A percentile compares a stretch with the other conserved stretches of the same genome.
These are phyloP conservation scores for Xylariales sp. DNA, from an alignment of 2,329 filamentous ascomycete species.

Conservation along the genomic window DNA sequence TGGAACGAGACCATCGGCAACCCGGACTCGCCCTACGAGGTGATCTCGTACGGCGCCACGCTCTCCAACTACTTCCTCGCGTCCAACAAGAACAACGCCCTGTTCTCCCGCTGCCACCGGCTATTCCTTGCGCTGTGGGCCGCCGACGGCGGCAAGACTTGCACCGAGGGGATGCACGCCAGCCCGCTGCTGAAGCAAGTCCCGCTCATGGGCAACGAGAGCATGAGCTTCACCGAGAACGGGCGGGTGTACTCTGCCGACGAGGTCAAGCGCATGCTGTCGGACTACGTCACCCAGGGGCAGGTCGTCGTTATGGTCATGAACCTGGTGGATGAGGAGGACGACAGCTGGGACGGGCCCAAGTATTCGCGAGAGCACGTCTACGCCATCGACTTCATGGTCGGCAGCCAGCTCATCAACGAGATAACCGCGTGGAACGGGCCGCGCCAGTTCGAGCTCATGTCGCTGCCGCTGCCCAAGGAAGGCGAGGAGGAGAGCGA, in stretches of 20 bases:
- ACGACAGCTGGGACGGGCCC: conserved; percentile 51
- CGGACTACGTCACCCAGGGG: conserved; percentile 55
- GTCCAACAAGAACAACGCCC: conserved; percentile 30
- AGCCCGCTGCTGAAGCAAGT: conserved; percentile 42
- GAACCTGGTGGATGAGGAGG: conserved; percentile 44
- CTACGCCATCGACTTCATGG: conserved; percentile 46
- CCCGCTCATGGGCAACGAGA: conserved; percentile 31
- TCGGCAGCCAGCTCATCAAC: conserved; percentile 48
- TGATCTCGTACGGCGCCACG: conserved; percentile 39
- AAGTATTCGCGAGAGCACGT: conserved; percentile 43
- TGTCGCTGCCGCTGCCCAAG: conserved; percentile 37
- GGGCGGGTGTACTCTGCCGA: conserved; percentile 16
- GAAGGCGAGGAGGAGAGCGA: conserved; percentile 32
- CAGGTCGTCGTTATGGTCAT: conserved; percentile 48
- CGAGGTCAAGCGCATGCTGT: conserved; percentile 37
- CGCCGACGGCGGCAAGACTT: conserved; percentile 33
- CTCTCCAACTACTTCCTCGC: conserved; percentile 48
- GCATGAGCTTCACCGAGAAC: conserved; percentile 10
- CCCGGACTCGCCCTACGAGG: conserved; percentile 38
- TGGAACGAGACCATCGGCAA: conserved; percentile 47
- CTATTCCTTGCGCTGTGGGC: conserved; percentile 50
- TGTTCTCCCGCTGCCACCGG: conserved; percentile 41
- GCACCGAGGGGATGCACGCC: conserved; percentile 46
- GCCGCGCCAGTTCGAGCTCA: conserved; percentile 41
- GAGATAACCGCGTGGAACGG: conserved; percentile 48